phyloP scores from a whole-genome alignment of 495 filamentous ascomycete genomes.

The Ramalina intermedia region DNA sequence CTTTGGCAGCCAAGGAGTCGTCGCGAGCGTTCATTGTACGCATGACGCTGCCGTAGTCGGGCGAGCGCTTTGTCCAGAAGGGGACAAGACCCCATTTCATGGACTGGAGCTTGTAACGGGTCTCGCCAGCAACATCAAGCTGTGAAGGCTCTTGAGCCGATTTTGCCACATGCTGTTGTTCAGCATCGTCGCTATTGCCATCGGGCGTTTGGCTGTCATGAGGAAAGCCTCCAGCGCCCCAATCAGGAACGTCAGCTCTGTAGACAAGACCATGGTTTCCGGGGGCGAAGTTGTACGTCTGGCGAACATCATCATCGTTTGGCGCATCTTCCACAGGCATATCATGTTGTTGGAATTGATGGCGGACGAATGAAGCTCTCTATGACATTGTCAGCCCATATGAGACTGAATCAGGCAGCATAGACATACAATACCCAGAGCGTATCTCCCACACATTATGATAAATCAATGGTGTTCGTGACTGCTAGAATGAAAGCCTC shows the following conservation, averaged over 20 bases:
- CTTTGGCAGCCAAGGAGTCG: slow-evolving; percentile 61
- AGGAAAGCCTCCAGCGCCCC: slow-evolving; percentile 28
- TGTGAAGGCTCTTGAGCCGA: background rate
- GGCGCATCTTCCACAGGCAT: slow-evolving; percentile 69
- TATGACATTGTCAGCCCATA: slow-evolving; percentile 12
- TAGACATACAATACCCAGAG: slow-evolving; percentile 55
- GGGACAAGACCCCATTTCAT: slow-evolving; percentile 93
- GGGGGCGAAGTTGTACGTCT: slow-evolving; percentile 88
- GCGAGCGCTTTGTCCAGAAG: slow-evolving; percentile 77
- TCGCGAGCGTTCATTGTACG: slow-evolving; percentile 93
- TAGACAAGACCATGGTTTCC: slow-evolving; percentile 78
- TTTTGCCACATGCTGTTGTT: slow-evolving; percentile 7
- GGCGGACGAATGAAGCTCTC: slow-evolving; percentile 52
- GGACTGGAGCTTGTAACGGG: slow-evolving; percentile 68
- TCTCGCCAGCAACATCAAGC: slow-evolving; percentile 16
- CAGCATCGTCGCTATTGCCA: slow-evolving; percentile 9
- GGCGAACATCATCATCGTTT: slow-evolving; percentile 56
- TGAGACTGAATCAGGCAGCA: background rate
- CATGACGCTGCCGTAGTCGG: slow-evolving; percentile 60
- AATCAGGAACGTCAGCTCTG: slow-evolving; percentile 53
- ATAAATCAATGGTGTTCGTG: background rate
- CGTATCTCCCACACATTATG: slow-evolving; percentile 75
- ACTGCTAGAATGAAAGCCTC: too few species aligned
- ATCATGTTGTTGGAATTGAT: slow-evolving; percentile 53
- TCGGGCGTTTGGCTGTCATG: slow-evolving; percentile 14